Conservation (phyloP, 2,329 filamentous ascomycete genomes). For the Exophiala sp. region DNA sequence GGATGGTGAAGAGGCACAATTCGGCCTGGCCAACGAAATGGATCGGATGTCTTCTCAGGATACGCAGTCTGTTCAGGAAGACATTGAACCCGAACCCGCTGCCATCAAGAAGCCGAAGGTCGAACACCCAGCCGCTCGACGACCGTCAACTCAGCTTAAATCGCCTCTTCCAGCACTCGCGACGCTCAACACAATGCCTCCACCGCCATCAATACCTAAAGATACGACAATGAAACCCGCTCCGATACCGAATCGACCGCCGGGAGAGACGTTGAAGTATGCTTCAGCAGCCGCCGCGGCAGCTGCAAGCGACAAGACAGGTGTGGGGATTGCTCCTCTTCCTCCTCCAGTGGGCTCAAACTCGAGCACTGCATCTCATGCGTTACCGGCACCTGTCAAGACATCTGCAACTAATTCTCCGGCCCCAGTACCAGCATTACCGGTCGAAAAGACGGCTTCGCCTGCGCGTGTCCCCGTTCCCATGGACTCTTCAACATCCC, state of each 20-base stretch:
- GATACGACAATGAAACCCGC: constrained; percentile 83
- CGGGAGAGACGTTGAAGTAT: constrained; percentile 90
- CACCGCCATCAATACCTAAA: constrained; percentile 39
- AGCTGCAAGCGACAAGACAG: constrained; percentile 80
- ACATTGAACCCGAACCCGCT: constrained; percentile 48
- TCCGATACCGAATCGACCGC: constrained; percentile 71
- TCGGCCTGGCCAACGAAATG: constrained; percentile 71
- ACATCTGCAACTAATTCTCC: constrained; percentile 56
- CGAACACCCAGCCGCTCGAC: constrained; percentile 57
- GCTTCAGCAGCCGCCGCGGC: constrained; percentile 92
- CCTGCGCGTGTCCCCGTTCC: constrained; percentile 31
- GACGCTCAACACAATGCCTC: constrained; percentile 64
- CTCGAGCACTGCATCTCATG: constrained; percentile 43
- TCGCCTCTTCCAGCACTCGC: constrained; percentile 82
- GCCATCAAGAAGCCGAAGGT: constrained; percentile 52
- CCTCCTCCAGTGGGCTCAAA: constrained; percentile 73
- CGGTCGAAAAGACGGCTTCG: constrained; percentile 39
- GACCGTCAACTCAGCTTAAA: constrained; percentile 85
- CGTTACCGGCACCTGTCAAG: constrained; percentile 47
- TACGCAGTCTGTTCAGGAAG: constrained; percentile 84
- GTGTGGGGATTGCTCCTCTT: constrained; percentile 83
- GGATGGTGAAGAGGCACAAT: constrained; percentile 83
- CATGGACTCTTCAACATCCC: constrained; percentile 39
- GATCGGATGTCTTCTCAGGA: constrained; percentile 95
- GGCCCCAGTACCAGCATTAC: constrained; percentile 45